Base-by-base conservation (phyloP, 2,329 filamentous ascomycete genomes). In the Chrysoporthe deuterocubensis region DNA sequence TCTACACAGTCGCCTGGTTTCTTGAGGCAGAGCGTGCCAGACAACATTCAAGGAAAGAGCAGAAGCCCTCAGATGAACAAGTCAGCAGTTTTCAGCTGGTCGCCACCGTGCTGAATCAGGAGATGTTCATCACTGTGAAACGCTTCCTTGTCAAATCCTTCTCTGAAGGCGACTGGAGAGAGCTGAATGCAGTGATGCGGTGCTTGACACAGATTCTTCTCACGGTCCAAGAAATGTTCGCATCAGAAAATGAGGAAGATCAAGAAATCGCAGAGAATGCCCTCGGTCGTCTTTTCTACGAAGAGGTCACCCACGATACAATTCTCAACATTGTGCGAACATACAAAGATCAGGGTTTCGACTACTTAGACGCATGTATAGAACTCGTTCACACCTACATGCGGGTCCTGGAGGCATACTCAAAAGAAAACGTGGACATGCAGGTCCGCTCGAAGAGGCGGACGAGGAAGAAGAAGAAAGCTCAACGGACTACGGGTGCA, bases 201-300 rank as follows among this genome's bases (percentile, higher is more conserved):
- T 97, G 94, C 76, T 97, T 97, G 76, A 98, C 94, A 0, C 94
- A 98, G 76, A 96, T 98, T 72, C 83, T 97, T 26, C 85, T 97
- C 37, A 97, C 94, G 0, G 91, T 98, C 2, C 94, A 97, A 74
- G 93, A 96, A 70, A 98, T 99, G 94, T 84, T 90, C 1, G 89
- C 92, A 59, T 96, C 93, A 1, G 85, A 87, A 0, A 86, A 92
- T 42, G 94, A 97, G 71, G 94, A 97, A n/a, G 93, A 99, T 72
- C 92, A 97, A 75, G 96, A 98, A 73, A 98, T 99, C 76, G 95
- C 96, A 0, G 95, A 99, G 76, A 99, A 99, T 73, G 97, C 97
- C 14, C 88, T 97, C 64, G 96, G 92, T 74, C 92, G 95, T 70
- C 93, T 99, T n/a, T 99, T 99, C 78, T 99, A 99, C 80, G 96